These are phyloP conservation scores for Boletales sp. DNA, from an alignment of 768 basidiomycete genomes.

Conservation along the genomic window DNA sequence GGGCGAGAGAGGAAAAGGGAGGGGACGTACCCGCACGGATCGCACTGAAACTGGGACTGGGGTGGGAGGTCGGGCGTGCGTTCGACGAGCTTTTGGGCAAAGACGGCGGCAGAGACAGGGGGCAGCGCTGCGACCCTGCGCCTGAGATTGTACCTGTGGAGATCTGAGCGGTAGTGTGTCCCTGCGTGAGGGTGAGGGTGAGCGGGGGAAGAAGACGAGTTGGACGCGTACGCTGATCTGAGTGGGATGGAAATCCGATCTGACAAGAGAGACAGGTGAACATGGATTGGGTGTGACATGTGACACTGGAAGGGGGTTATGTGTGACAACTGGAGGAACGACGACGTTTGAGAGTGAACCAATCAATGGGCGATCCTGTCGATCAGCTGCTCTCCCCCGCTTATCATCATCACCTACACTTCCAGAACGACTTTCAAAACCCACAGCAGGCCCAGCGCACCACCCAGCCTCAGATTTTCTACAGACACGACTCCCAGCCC, in stretches of 20 bases:
- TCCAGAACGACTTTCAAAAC: slow-evolving; percentile 28
- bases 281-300: slow-evolving; percentile 26
- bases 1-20: neutral
- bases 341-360: slow-evolving; percentile 32
- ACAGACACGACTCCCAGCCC: slow-evolving; percentile 23
- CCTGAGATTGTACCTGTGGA: slow-evolving; percentile 98
- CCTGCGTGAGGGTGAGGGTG: slow-evolving; percentile 41
- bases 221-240: slow-evolving; percentile 67
- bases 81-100: slow-evolving; percentile 87
- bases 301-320: neutral
- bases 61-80: slow-evolving; percentile 65
- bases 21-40: slow-evolving; percentile 76
- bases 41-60: slow-evolving; percentile 59
- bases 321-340: slow-evolving; percentile 7
- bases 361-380: slow-evolving; percentile 55
- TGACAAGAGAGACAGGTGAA: slow-evolving; percentile 92
- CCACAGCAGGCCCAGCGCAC: slow-evolving; percentile 15
- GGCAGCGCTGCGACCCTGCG: slow-evolving; percentile 87
- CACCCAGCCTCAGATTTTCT: slow-evolving; percentile 24
- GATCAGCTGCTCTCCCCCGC: slow-evolving; percentile 60
- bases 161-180: slow-evolving; percentile 87
- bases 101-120: slow-evolving; percentile 71
- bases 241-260: slow-evolving; percentile 79
- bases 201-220: neutral
- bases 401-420: slow-evolving; percentile 43